Conservation (phyloP, 345 rosid genomes). For the Citrus australasica region DNA sequence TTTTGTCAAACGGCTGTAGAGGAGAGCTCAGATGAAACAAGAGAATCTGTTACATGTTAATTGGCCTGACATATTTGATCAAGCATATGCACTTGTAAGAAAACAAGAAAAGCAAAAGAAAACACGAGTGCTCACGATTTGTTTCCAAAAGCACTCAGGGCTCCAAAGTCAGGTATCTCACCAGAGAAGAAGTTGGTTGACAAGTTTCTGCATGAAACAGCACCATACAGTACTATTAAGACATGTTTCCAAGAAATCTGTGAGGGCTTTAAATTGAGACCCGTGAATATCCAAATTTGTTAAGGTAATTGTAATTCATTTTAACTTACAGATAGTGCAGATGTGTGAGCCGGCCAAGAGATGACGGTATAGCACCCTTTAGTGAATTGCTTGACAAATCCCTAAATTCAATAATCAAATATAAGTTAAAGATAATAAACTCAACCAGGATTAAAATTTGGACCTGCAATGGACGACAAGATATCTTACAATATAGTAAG, state of each 20-base stretch:
- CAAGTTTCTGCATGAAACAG: slow-evolving; percentile 52
- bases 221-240: slow-evolving; percentile 7
- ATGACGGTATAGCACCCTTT: slow-evolving; percentile 85
- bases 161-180: slow-evolving; percentile 87
- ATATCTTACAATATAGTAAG: slow-evolving; percentile 71
- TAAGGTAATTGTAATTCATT: not conserved
- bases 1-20: not conserved
- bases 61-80: not conserved
- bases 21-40: not conserved
- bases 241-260: not conserved
- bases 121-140: slow-evolving; percentile 57
- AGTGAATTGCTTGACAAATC: slow-evolving; percentile 91
- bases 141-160: slow-evolving; percentile 66
- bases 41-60: not conserved
- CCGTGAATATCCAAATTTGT: not conserved
- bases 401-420: slow-evolving; percentile 35
- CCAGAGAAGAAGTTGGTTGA: slow-evolving; percentile 93
- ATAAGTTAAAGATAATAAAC: not conserved
- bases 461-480: not conserved
- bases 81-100: not conserved
- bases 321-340: slow-evolving; percentile 67
- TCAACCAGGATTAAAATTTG: not conserved
- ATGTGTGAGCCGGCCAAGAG: slow-evolving; percentile 64
- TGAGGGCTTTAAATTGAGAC: not conserved
- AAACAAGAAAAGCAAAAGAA: not conserved